A percentile compares a stretch with the other conserved stretches of the same genome.
Conservation (phyloP, 768 basidiomycete genomes). For the Lactarius sp. region DNA sequence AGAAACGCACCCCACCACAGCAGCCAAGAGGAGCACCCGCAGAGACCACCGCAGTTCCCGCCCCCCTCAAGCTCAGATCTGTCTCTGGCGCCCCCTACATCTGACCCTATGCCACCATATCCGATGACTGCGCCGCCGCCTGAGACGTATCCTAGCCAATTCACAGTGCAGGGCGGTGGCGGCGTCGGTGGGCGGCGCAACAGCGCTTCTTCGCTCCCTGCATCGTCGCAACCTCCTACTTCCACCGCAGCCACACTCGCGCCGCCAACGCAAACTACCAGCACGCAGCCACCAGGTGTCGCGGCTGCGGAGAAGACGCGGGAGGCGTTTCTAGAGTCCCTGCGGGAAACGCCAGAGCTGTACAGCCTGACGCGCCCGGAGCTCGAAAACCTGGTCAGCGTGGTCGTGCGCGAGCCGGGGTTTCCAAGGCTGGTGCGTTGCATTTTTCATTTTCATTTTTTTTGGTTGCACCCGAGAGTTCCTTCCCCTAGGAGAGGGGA, state of each 20-base stretch:
- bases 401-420: slow-evolving; percentile 68
- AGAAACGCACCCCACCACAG: neutral
- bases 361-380: slow-evolving; percentile 48
- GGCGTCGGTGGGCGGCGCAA: neutral
- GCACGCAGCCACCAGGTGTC: slow-evolving; percentile 2
- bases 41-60: neutral
- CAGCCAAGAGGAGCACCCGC: neutral
- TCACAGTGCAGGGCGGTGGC: neutral
- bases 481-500: neutral
- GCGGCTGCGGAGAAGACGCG: slow-evolving; percentile 10
- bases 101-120: neutral
- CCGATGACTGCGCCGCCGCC: neutral
- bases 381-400: slow-evolving; percentile 54
- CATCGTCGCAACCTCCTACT: slow-evolving; percentile 16
- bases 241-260: slow-evolving; percentile 5
- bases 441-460: neutral
- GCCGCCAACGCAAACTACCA: neutral
- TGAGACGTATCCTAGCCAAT: slow-evolving; percentile 1
- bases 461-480: too few relatives aligned
- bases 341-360: slow-evolving; percentile 44
- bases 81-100: slow-evolving; percentile 11
- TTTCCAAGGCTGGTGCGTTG: slow-evolving; percentile 64
- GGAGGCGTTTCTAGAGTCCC: slow-evolving; percentile 35
- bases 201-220: slow-evolving; percentile 9
- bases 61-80: slow-evolving; percentile 15